Base-by-base conservation (phyloP, 2,329 filamentous ascomycete genomes). In the Tolypocladium inflatum region DNA sequence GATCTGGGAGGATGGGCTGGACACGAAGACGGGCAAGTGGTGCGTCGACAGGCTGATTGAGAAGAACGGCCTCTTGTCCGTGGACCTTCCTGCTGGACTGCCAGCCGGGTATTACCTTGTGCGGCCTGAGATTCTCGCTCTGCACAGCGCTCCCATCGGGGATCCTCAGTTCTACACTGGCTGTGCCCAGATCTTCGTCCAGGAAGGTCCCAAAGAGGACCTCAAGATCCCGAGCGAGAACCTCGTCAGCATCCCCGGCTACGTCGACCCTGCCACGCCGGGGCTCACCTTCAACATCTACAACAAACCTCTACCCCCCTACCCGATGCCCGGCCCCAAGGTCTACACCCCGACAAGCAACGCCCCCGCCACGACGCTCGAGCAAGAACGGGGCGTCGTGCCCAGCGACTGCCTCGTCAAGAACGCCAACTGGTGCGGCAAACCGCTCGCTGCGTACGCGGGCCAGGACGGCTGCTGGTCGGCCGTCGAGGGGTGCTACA, bases 81-180 rank as follows among this genome's bases (percentile, higher is more conserved):
- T 89, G 59, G 73, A 77, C 23, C 75, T 91, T 3, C 87, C 88
- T 9, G 65, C 73, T 1, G 81, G 80, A 42, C 76, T 92, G 15
- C 78, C 83, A 3, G 75, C 78, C 0, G 87, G 88, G 1, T 81
- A 85, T 70, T 91, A 90, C 69, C 81, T 91, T n/a, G 80, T 87
- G 42, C 82, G 89, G 13, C 81, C 85, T 0, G 88, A 91, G 73
- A 71, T 90, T 11, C 74, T 91, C 33, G 84, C 87, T 1, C 78
- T 91, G 42, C 88, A 91, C 64, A 74, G 83, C 54, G 85, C 84
- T 10, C 71, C 78, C 60, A 72, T 77, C 37, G 74, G 73, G 10
- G 79, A 87, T 58, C 84, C 88, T n/a, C 87, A 91, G 70, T 89
- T 89, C 73, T 91, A 88, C 69, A 75, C 81, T 55, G 84, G 86